These are phyloP conservation scores for Cryptosporidium baileyi DNA, from an alignment of 169 alveolate species.

Conservation along the genomic window DNA sequence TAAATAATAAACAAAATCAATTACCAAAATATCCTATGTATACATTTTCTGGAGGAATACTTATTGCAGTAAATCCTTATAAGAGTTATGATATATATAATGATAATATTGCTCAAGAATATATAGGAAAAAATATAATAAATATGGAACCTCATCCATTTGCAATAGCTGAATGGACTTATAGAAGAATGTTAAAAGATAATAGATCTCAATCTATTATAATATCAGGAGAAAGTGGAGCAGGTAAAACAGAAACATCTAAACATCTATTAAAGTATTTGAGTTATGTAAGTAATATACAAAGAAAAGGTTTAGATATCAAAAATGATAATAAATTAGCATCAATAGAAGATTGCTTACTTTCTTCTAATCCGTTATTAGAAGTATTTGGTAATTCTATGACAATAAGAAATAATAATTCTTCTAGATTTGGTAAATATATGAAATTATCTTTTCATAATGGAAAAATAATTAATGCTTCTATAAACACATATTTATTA, in stretches of 20 bases:
- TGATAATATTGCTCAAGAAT: conserved; percentile 40
- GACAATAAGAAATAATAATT: conserved; percentile 97
- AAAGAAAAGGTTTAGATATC: background rate
- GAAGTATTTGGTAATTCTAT: conserved; percentile 99
- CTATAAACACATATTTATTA: conserved; percentile 75
- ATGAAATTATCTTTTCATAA: conserved; percentile 65
- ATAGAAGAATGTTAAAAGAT: conserved; percentile 71
- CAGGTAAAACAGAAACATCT: conserved; percentile 99
- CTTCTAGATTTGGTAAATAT: conserved; percentile 83
- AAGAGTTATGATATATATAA: conserved; percentile 63
- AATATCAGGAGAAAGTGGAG: conserved; percentile 99
- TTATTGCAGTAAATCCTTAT: conserved; percentile 58
- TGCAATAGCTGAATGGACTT: conserved; percentile 73
- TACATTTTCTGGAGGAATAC: conserved; percentile 56
- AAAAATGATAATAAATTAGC: background rate
- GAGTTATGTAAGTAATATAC: conserved; percentile 55
- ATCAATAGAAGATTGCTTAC: conserved; percentile 37
- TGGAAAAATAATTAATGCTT: conserved; percentile 66
- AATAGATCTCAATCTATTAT: conserved; percentile 89
- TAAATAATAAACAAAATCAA: background rate
- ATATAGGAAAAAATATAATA: conserved; percentile 22
- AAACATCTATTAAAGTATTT: conserved; percentile 75
- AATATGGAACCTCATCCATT: conserved; percentile 75
- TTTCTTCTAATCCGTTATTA: conserved; percentile 91
- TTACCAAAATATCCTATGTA: conserved; percentile 56